Evolutionary conservation across 768 basidiomycete genomes (phyloP), one percentile per base, ranked within the genome.

Genomic region (Exidia glandulosa): DNA sequence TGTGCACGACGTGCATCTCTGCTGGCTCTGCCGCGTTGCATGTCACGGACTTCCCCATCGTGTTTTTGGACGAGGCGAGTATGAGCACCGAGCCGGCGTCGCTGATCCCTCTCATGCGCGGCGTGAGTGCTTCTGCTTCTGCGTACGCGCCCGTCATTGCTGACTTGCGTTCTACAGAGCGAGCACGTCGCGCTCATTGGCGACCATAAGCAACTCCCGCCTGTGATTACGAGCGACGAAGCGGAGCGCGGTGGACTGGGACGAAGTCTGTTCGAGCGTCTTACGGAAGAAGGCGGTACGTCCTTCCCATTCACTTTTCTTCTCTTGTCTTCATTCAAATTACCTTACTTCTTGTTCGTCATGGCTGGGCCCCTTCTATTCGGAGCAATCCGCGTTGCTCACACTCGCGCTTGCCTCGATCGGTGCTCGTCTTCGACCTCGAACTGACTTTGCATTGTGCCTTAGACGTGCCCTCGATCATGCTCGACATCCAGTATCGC

Each of bases 51-150:
- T 94, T 96, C 67, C 94, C 94, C 2, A 82, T 95, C 32, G 93
- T 96, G 2, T 94, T 95, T 66, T 73, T 96, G 14, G 94, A 97
- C 67, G 94, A 97, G 71, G 94, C 94, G 1, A 91, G 90, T 7
- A 95, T 96, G 92, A 92, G 90, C 32, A 95, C 93, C 2, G 94
- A 97, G 72, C 92, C 94, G 12, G 86, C 91, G 27, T 88, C 91
- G 23, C 75, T 95, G 59, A 87, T 97, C 65, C 91, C 94, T 0
- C 74, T 97, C 47, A 95, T 92, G 88, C 93, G 90, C 81, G 94
- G 94, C 10, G 90, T 92, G 75, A 60, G 88, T 83, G 61, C 61
- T 27, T n/a, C 29, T 61, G 31, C 63, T 57, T 54, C 56, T 63
- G 31, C 32, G 19, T 36, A 32, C 33, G 29, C 57, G 61, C 32